Evolutionary conservation across 345 rosid genomes (phyloP).

Genomic region (Orychophragmus violaceus): DNA sequence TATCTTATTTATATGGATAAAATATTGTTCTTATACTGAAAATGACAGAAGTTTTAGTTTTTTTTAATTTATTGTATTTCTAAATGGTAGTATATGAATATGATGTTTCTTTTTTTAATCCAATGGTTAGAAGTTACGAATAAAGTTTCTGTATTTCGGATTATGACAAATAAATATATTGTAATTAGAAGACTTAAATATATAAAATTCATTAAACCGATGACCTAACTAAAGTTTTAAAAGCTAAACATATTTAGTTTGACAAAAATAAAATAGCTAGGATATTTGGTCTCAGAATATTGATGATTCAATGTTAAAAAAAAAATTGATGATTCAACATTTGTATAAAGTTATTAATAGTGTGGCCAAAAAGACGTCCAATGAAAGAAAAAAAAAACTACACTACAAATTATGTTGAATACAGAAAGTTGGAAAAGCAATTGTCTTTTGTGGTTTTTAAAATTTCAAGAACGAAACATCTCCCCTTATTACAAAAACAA

Average conservation of each 20-base stretch:
- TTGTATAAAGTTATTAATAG: not conserved
- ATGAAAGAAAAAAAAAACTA: not conserved
- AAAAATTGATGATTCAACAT: slow-evolving; percentile 26
- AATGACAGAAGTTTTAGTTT: not conserved
- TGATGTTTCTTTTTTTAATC: not conserved
- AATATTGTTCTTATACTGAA: slow-evolving; percentile 17
- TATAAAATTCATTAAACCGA: not conserved
- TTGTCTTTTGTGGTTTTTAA: slow-evolving; percentile 1
- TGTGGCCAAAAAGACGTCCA: not conserved
- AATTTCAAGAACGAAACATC: slow-evolving; percentile 15
- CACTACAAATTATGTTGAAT: not conserved
- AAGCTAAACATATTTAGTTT: not conserved
- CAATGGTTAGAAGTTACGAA: not conserved
- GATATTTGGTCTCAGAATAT: not conserved
- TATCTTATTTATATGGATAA: slow-evolving; percentile 5
- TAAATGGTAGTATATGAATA: not conserved
- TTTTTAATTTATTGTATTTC: not conserved
- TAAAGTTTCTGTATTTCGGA: not conserved
- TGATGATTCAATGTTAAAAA: not conserved
- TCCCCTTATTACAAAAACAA: slow-evolving; percentile 22
- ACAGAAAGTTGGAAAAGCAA: not conserved
- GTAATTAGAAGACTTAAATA: not conserved
- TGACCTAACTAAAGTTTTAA: slow-evolving; percentile 18
- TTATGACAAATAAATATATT: not conserved
- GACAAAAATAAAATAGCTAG: not conserved